Conservation (phyloP, 139 green algal genomes). For the Dunaliella sp. region DNA sequence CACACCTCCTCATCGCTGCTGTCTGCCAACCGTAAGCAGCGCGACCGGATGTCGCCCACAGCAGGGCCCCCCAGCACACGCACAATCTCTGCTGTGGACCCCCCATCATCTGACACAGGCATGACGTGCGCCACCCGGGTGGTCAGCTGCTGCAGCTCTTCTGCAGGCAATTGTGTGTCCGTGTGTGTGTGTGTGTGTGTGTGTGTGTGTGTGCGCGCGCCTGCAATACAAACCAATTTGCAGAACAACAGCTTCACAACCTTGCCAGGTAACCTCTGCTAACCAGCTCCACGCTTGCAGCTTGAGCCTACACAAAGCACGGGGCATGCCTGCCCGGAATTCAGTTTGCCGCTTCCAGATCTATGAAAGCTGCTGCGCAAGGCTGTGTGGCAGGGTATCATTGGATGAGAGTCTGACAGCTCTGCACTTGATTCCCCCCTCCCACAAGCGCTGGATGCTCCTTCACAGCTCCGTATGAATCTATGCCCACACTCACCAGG, state of each 20-base stretch:
- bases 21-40: slow-evolving; percentile 93
- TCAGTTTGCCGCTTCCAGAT: background rate
- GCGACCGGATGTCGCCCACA: slow-evolving; percentile 94
- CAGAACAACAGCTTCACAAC: too few species aligned
- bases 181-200: background rate
- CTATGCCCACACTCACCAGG: too few species aligned
- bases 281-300: background rate
- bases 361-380: too few species aligned
- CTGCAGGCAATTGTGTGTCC: slow-evolving; percentile 24
- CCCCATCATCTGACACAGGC: slow-evolving; percentile 95
- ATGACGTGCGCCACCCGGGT: slow-evolving; percentile 89
- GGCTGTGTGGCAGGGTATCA: too few species aligned
- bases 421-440: too few species aligned
- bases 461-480: too few species aligned
- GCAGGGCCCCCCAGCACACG: slow-evolving; percentile 93
- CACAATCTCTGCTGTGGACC: slow-evolving; percentile 97
- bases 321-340: background rate
- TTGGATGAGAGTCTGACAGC: too few species aligned
- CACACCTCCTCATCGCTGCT: slow-evolving; percentile 77
- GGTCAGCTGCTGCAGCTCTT: slow-evolving; percentile 71
- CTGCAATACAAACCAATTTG: too few species aligned
- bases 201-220: background rate
- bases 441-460: too few species aligned
- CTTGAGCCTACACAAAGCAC: background rate
- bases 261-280: too few species aligned